Evolutionary conservation across 176 grass and related monocot genomes (phyloP).

Genomic region (Aegilops sharonensis): DNA sequence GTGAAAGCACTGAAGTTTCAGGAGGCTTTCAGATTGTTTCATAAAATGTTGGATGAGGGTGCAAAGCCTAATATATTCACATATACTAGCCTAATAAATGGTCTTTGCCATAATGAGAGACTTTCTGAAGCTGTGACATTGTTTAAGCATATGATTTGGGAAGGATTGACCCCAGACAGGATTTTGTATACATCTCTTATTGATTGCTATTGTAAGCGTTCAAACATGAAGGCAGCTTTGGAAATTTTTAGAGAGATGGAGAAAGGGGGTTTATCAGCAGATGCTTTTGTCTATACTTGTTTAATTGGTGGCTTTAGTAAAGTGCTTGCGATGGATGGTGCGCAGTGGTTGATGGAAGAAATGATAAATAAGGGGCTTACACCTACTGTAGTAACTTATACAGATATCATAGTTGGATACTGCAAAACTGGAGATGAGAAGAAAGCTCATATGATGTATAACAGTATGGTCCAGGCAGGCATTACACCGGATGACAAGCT

Average conservation of each 20-base stretch:
- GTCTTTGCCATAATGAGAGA: slow-evolving; percentile 49
- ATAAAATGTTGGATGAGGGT: slow-evolving; percentile 42
- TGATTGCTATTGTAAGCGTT: slow-evolving; percentile 51
- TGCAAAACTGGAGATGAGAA: slow-evolving; percentile 39
- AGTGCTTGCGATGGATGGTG: slow-evolving; percentile 55
- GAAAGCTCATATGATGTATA: slow-evolving; percentile 31
- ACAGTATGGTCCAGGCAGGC: slow-evolving; percentile 45
- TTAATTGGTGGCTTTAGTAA: slow-evolving; percentile 65
- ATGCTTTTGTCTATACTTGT: slow-evolving; percentile 70
- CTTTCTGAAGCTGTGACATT: slow-evolving; percentile 39
- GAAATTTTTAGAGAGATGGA: slow-evolving; percentile 53
- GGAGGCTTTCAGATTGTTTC: slow-evolving; percentile 49
- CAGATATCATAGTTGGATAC: slow-evolving; percentile 53
- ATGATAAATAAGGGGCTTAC: slow-evolving; percentile 47
- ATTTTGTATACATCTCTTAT: slow-evolving; percentile 61
- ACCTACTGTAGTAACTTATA: slow-evolving; percentile 67
- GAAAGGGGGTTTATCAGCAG: slow-evolving; percentile 30
- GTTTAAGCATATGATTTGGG: slow-evolving; percentile 40
- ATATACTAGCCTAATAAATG: slow-evolving; percentile 64
- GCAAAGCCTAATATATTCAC: slow-evolving; percentile 50
- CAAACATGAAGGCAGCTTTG: slow-evolving; percentile 58
- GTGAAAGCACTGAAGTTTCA: slow-evolving; percentile 61
- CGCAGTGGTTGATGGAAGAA: slow-evolving; percentile 49
- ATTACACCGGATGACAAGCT: slow-evolving; percentile 52
- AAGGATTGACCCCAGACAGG: slow-evolving; percentile 37